Conservation (phyloP, 2,329 filamentous ascomycete genomes). For the Diaporthe destruens region DNA sequence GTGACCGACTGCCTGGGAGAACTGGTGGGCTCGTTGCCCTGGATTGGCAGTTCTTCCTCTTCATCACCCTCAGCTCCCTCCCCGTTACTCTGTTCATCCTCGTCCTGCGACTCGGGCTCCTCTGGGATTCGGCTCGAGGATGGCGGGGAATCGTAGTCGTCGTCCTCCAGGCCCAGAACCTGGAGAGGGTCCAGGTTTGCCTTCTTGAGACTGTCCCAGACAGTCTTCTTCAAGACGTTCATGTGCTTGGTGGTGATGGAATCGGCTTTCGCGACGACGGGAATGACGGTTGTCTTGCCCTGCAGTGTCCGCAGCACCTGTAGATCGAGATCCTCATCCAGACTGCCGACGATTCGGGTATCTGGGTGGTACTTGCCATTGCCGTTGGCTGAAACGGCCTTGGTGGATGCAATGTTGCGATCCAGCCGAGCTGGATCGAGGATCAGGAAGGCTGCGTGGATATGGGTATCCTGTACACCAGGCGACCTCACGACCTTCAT, state of each 20-base stretch:
- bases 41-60: conserved; percentile 52
- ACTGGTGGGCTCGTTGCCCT: conserved; percentile 50
- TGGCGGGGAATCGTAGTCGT: conserved; percentile 70
- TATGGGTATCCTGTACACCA: conserved; percentile 94
- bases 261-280: conserved; percentile 95
- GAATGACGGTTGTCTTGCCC: conserved; percentile 94
- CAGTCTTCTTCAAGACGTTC: conserved; percentile 88
- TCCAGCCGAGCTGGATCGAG: conserved; percentile 90
- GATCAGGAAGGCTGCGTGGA: conserved; percentile 93
- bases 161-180: conserved; percentile 84
- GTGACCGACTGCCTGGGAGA: conserved; percentile 61
- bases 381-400: conserved; percentile 63
- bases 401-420: conserved; percentile 79
- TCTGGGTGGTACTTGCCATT: conserved; percentile 61
- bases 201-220: conserved; percentile 88
- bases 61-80: conserved; percentile 49
- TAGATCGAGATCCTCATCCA: conserved; percentile 91
- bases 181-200: conserved; percentile 90
- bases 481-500: conserved; percentile 97
- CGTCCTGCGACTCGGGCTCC: conserved; percentile 55
- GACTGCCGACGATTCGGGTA: conserved; percentile 69
- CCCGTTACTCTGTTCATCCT: conserved; percentile 53
- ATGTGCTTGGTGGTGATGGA: conserved; percentile 97
- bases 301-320: conserved; percentile 90
- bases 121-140: conserved; percentile 68